Evolutionary conservation across 176 grass and related monocot species (phyloP), one percentile per base, ranked within the genome.

Genomic region (Oryza glumipatula): DNA sequence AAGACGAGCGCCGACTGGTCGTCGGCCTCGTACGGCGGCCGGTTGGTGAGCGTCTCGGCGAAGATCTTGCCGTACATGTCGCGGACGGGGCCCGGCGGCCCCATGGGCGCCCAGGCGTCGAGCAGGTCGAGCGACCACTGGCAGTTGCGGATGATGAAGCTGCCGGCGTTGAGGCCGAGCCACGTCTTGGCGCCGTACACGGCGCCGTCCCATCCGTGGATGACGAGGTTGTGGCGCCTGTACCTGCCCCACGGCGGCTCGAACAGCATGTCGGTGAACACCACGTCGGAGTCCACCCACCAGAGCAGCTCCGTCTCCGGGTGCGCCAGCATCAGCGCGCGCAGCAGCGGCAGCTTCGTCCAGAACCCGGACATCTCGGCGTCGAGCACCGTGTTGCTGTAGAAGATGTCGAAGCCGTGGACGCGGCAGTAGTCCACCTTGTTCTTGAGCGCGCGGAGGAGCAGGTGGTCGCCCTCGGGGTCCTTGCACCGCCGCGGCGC

Each of bases 1-100:
- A 94, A 98, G 26, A 98, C 91, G 21, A 98, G 83, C 44, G 93
- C 96, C 44, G 96, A 98, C 86, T 98, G 96, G 74, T 98, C 96
- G 74, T 98, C 93, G 23, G 96, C 96, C 83, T 98, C 93, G 84
- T 89, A 98, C n/a, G 86, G 15, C 6, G 80, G 80, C 14, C 96
- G 89, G 49, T 80, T 88, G 54, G 92, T 82, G 15, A 98, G 85
- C 80, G 85, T 81, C 30, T 44, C 39, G 16, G 86, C 83, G 41
- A 98, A 84, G 5, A 88, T 32, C 88, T 87, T 85, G 4, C 96
- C 93, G 35, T 89, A 92, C 70, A 11, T 73, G 7, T 92, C 72
- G 5, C 96, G 91, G 58, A 98, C 83, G 1, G 89, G 93, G 1
- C 96, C 96, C 22, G 73, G 82, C 15, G 91, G 89, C 3, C 96